Evolutionary conservation across 2,329 filamentous ascomycete species (phyloP).

Genomic region (Plenodomus biglobosus): DNA sequence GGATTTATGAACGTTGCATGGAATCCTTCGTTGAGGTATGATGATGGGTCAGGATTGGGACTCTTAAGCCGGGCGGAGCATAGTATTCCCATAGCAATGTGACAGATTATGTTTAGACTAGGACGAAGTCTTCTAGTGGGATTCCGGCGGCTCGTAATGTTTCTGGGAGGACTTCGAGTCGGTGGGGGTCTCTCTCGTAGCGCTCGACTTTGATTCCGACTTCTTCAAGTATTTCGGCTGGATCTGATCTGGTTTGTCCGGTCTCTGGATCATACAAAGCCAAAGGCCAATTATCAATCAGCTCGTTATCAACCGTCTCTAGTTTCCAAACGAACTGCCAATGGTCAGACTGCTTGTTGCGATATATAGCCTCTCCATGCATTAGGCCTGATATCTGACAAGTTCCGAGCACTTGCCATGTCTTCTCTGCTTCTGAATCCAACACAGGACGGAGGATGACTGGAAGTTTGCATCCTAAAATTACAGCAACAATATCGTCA

Average conservation of each 20-base stretch:
- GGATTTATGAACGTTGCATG: no score
- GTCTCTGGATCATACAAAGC: constrained; percentile 2
- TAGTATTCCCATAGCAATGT: no score
- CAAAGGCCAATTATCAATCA: neutral
- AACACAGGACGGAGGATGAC: neutral
- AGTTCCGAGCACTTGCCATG: constrained; percentile 4
- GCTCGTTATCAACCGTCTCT: neutral
- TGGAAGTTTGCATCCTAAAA: constrained; percentile 2
- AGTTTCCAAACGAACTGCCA: neutral
- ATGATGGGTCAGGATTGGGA: no score
- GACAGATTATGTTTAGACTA: neutral
- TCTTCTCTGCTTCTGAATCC: neutral
- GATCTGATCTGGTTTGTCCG: neutral
- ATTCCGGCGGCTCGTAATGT: constrained; percentile 6
- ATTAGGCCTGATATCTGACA: constrained; percentile 2
- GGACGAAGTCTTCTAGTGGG: constrained; percentile 2
- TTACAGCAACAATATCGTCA: constrained; percentile 3
- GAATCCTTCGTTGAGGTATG: no score
- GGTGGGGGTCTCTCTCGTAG: constrained; percentile 1
- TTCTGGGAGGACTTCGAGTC: constrained; percentile 3
- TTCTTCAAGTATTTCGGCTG: constrained; percentile 3
- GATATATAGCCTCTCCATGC: constrained; percentile 8
- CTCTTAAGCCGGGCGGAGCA: no score
- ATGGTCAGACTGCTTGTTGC: neutral
- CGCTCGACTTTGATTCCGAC: constrained; percentile 9